Evolutionary conservation across 2,329 filamentous ascomycete genomes (phyloP).

Genomic region (Alternaria brassicae): DNA sequence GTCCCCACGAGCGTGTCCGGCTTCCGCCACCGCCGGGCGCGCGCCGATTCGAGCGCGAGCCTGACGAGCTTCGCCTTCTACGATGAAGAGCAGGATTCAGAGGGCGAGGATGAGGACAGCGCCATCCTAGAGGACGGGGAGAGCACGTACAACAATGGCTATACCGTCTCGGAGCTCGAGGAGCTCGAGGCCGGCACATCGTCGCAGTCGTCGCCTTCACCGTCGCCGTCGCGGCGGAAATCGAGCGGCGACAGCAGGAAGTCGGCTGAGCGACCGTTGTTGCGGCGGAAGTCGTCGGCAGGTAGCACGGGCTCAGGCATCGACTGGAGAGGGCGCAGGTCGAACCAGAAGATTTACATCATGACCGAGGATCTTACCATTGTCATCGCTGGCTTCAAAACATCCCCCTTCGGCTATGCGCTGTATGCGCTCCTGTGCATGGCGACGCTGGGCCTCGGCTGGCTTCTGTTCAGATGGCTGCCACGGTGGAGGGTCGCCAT

Average conservation of each 20-base stretch:
- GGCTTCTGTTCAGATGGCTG: conserved; percentile 86
- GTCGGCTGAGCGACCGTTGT: conserved; percentile 66
- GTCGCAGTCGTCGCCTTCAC: conserved; percentile 29
- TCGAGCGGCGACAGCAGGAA: conserved; percentile 68
- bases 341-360: conserved; percentile 92
- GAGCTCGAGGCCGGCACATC: conserved; percentile 54
- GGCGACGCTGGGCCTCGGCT: conserved; percentile 77
- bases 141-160: conserved; percentile 43
- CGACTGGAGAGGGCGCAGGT: conserved; percentile 65
- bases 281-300: conserved; percentile 75
- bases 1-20: conserved; percentile 93
- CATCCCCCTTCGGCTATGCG: conserved; percentile 71
- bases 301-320: conserved; percentile 71
- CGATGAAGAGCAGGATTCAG: conserved; percentile 69
- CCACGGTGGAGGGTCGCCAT: conserved; percentile 84
- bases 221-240: conserved; percentile 58
- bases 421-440: conserved; percentile 75
- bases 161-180: conserved; percentile 56
- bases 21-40: conserved; percentile 81
- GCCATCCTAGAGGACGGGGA: conserved; percentile 44
- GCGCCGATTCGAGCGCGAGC: conserved; percentile 85
- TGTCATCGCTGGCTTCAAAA: conserved; percentile 89
- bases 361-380: conserved; percentile 92
- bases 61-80: conserved; percentile 76
- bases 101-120: conserved; percentile 44